Conservation (phyloP, 345 rosid species). For the Populus pruinosa region DNA sequence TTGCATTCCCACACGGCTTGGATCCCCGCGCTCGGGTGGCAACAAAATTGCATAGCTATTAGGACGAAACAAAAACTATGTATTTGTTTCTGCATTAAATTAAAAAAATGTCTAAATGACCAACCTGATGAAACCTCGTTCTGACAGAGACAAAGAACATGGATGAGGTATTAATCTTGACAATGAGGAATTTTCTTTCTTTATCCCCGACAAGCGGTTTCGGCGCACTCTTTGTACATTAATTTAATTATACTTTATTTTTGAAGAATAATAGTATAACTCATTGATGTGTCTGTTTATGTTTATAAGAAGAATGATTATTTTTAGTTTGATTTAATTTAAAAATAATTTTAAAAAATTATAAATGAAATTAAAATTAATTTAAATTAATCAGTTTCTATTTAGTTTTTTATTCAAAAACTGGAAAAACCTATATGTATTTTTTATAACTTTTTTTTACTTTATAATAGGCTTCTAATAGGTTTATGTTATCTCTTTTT, state of each 20-base stretch:
- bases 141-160: conserved; percentile 39
- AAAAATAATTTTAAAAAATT: no score
- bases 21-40: neutral
- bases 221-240: neutral
- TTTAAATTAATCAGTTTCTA: rapidly evolving
- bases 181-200: conserved; percentile 1
- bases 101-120: neutral
- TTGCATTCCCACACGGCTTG: conserved; percentile 7
- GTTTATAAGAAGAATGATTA: no score
- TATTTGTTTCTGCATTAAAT: neutral
- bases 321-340: no score
- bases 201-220: conserved; percentile 26
- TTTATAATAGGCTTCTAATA: no score
- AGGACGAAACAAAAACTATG: neutral
- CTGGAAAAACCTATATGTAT: no score
- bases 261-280: neutral
- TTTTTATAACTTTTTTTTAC: no score
- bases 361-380: no score
- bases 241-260: neutral
- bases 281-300: no score
- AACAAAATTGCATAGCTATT: neutral
- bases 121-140: conserved; percentile 30
- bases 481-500: no score
- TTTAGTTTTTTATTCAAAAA: no score
- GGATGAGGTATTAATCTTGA: conserved; percentile 28